Conservation (phyloP, 495 filamentous ascomycete species). For the Xylaria scruposa region DNA sequence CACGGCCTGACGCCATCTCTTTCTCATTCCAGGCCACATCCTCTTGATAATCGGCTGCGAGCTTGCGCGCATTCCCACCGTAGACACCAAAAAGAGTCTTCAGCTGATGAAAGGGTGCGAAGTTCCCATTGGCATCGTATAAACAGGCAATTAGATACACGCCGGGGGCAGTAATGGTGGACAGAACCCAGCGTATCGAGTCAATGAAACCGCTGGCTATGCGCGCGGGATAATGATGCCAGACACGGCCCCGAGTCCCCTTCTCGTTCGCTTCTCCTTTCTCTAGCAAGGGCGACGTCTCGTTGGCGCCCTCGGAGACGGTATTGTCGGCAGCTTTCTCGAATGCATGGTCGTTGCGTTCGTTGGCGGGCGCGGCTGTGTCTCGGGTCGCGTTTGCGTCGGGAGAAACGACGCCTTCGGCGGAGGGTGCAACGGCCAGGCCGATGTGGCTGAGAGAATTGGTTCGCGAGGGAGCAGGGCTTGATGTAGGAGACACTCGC, state of each 20-base stretch:
- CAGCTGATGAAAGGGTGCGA: constrained; percentile 71
- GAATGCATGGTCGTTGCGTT: constrained; percentile 38
- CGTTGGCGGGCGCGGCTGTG: constrained; percentile 41
- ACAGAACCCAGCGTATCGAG: constrained; percentile 75
- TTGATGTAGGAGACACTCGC: constrained; percentile 70
- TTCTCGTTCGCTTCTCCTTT: constrained; percentile 43
- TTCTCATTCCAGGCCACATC: constrained; percentile 43
- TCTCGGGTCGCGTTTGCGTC: constrained; percentile 45
- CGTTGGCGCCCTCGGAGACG: constrained; percentile 52
- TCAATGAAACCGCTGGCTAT: constrained; percentile 63
- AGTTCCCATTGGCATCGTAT: constrained; percentile 78
- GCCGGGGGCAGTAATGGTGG: constrained; percentile 77
- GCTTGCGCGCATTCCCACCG: constrained; percentile 44
- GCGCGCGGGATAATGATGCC: constrained; percentile 65
- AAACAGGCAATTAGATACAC: constrained; percentile 81
- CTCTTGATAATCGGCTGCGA: constrained; percentile 48
- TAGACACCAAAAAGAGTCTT: constrained; percentile 62
- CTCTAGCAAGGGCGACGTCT: constrained; percentile 71
- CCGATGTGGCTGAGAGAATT: constrained; percentile 67
- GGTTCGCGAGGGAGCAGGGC: constrained; percentile 65
- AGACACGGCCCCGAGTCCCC: constrained; percentile 47
- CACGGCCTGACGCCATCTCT: constrained; percentile 22
- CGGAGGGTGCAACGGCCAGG: constrained; percentile 53
- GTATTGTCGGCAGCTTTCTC: constrained; percentile 37
- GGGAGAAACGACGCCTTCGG: constrained; percentile 39